Evolutionary conservation across 2,329 filamentous ascomycete species (phyloP).

Genomic region (Xylariaceae sp.): DNA sequence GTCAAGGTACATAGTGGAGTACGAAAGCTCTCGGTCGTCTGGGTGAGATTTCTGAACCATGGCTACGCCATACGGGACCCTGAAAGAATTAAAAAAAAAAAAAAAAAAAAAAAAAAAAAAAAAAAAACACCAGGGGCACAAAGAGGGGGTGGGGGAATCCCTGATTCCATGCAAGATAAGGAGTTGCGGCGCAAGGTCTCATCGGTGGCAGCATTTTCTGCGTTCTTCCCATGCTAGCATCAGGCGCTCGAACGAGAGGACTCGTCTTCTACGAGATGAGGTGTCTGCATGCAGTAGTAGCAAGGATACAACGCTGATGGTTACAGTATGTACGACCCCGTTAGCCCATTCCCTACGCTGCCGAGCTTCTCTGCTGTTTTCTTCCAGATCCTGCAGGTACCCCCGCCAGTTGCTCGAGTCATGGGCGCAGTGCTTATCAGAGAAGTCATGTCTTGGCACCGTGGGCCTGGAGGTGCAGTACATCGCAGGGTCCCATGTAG

Average conservation of each 20-base stretch:
- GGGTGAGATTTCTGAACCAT: neutral
- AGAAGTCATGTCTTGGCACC: neutral
- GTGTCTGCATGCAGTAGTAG: constrained; percentile 8
- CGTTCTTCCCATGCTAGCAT: constrained; percentile 2
- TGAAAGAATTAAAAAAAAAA: too few relatives aligned
- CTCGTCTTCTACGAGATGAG: neutral
- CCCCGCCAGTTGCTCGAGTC: constrained; percentile 2
- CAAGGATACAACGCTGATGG: constrained; percentile 1
- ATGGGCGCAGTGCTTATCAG: constrained; percentile 10
- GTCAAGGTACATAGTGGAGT: constrained; percentile 10
- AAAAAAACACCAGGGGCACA: neutral
- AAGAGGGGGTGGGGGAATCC: neutral
- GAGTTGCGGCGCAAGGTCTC: neutral
- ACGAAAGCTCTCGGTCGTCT: constrained; percentile 2
- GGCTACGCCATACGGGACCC: constrained; percentile 5
- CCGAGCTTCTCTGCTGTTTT: neutral
- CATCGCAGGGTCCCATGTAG: neutral
- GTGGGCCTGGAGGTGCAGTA: constrained; percentile 8
- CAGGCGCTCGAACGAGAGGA: constrained; percentile 3
- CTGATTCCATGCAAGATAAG: neutral
- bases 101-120: constrained; percentile 10
- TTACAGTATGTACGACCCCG: too few relatives aligned
- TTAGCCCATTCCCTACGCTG: too few relatives aligned
- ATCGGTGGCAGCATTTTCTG: constrained; percentile 6
- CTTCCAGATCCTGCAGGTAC: constrained; percentile 22